phyloP scores from a whole-genome alignment of 2,329 filamentous ascomycete species.

The Teratosphaeria gauchensis region DNA sequence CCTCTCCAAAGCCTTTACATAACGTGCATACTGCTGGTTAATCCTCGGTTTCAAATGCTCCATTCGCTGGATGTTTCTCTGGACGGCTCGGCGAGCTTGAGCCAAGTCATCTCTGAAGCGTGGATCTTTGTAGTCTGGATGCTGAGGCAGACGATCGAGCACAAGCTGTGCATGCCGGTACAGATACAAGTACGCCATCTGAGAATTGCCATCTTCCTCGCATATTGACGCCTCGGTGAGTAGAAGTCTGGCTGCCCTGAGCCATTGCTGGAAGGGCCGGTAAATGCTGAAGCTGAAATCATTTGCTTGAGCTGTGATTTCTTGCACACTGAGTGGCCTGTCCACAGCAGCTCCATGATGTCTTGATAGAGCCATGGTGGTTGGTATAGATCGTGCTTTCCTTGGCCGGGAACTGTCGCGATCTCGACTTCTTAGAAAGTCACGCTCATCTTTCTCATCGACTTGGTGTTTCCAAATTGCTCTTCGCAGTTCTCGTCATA shows the following conservation, averaged over 20 bases:
- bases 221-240: slow-evolving; percentile 66
- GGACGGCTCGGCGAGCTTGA: slow-evolving; percentile 52
- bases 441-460: background rate
- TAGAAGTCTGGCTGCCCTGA: slow-evolving; percentile 21
- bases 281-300: slow-evolving; percentile 72
- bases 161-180: slow-evolving; percentile 83
- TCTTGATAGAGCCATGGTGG: slow-evolving; percentile 21
- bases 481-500: background rate
- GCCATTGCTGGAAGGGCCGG: slow-evolving; percentile 52
- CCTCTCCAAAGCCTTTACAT: slow-evolving; percentile 45
- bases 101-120: slow-evolving; percentile 47
- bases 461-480: background rate
- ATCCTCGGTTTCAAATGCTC: slow-evolving; percentile 75
- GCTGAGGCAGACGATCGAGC: slow-evolving; percentile 60
- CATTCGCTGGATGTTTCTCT: slow-evolving; percentile 56
- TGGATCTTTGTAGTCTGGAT: slow-evolving; percentile 63
- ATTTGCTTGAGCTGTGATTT: slow-evolving; percentile 65
- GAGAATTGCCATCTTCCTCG: slow-evolving; percentile 72
- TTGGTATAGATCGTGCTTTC: background rate
- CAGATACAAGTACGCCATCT: slow-evolving; percentile 84
- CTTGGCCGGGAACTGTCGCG: background rate
- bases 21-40: slow-evolving; percentile 58
- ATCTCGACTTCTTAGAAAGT: background rate
- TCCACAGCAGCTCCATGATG: slow-evolving; percentile 17
- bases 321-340: slow-evolving; percentile 49